Evolutionary conservation across 129 eudicot species (phyloP).

Genomic region (Solidago caesia): DNA sequence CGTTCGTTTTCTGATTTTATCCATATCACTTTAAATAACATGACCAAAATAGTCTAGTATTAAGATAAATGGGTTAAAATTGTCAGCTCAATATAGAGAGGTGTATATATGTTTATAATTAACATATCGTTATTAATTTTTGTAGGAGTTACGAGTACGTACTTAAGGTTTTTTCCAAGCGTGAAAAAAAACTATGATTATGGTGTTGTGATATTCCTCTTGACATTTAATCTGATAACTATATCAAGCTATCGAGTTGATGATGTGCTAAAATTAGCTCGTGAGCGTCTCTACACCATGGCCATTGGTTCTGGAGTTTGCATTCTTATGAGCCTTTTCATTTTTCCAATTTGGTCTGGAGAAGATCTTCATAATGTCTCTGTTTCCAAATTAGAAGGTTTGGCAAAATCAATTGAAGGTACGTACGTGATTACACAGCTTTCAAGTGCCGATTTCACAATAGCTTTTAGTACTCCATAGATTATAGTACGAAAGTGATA

Average conservation of each 20-base stretch:
- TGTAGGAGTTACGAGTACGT: constrained; percentile 37
- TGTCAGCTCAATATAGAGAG: no score
- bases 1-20: no score
- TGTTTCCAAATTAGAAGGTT: constrained; percentile 40
- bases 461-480: not conserved
- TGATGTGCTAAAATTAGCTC: constrained; percentile 32
- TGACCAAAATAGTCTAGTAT: no score
- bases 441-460: not conserved
- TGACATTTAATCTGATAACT: constrained; percentile 43
- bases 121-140: not conserved
- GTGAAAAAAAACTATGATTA: constrained; percentile 45
- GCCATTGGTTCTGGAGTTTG: constrained; percentile 42
- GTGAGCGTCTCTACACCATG: constrained; percentile 40
- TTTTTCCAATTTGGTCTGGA: constrained; percentile 46
- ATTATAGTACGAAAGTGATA: not conserved
- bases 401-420: constrained; percentile 43
- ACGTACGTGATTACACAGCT: not conserved
- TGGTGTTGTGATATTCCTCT: constrained; percentile 38
- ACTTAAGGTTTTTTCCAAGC: constrained; percentile 35
- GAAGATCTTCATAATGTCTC: constrained; percentile 39
- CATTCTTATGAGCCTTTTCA: constrained; percentile 35
- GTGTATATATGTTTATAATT: no score
- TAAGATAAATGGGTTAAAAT: no score
- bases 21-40: no score
- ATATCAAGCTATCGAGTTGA: constrained; percentile 37